Evolutionary conservation across 345 rosid species (phyloP).

Genomic region (Arabidopsis thaliana): TAIR10.1 NC_003074.8:771501-772000

Average conservation of each 20-base stretch:
- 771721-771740: conserved; percentile 10
- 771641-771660: conserved; percentile 88
- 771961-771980: conserved; percentile 64
- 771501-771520: neutral
- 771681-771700: conserved; percentile 92
- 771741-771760: conserved; percentile 5
- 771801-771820: conserved; percentile 81
- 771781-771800: conserved; percentile 81
- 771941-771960: conserved; percentile 87
- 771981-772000: conserved; percentile 42
- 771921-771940: conserved; percentile 68
- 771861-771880: conserved; percentile 74
- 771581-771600: conserved; percentile 99
- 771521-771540: conserved; percentile 3
- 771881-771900: conserved; percentile 58
- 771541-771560: conserved; percentile 79
- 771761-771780: conserved; percentile 8
- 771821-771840: conserved; percentile 64
- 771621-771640: conserved; percentile 90
- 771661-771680: conserved; percentile 94
- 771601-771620: conserved; percentile 80
- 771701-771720: conserved; percentile 55
- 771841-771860: conserved; percentile 67
- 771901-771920: conserved; percentile 60
- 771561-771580: conserved; percentile 85